A percentile compares a stretch with the other conserved stretches of the same genome.
These are phyloP conservation scores for Flaveria bidentis DNA, from an alignment of 129 eudicot genomes.

Conservation along the genomic window DNA sequence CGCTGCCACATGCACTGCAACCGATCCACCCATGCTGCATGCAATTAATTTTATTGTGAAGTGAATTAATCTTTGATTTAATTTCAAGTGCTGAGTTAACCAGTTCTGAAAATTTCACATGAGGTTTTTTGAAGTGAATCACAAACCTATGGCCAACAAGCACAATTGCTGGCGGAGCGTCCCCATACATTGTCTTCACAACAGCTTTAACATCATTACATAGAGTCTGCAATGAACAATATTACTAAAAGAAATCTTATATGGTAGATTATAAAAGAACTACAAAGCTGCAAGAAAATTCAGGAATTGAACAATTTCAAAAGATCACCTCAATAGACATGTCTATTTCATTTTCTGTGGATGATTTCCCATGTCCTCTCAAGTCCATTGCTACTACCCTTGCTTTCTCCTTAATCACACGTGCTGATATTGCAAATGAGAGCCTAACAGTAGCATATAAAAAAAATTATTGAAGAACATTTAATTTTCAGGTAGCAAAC, in stretches of 20 bases:
- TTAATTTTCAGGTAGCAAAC: conserved; percentile 7
- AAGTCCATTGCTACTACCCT: conserved; percentile 92
- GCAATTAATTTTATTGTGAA: conserved; percentile 2
- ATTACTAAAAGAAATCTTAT: neutral
- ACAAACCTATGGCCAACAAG: conserved; percentile 96
- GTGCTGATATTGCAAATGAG: conserved; percentile 83
- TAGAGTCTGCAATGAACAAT: conserved; percentile 62
- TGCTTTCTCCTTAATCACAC: conserved; percentile 77
- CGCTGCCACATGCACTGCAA: conserved; percentile 97
- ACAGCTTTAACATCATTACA: conserved; percentile 84
- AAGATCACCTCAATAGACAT: conserved; percentile 76
- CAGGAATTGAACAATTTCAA: neutral
- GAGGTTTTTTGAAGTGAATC: conserved; percentile 8
- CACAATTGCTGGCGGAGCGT: conserved; percentile 88
- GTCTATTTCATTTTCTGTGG: conserved; percentile 83
- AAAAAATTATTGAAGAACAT: neutral
- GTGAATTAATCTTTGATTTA: conserved; percentile 18
- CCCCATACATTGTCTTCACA: conserved; percentile 89
- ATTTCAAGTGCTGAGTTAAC: neutral
- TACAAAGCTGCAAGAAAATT: neutral
- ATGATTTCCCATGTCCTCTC: conserved; percentile 96
- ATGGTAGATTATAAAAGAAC: neutral
- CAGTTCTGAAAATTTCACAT: neutral
- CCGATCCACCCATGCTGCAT: conserved; percentile 94
- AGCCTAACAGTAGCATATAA: conserved; percentile 55